Base-by-base conservation (phyloP, 1,139 yeast genomes). In the Debaryomycetaceae sp. region DNA sequence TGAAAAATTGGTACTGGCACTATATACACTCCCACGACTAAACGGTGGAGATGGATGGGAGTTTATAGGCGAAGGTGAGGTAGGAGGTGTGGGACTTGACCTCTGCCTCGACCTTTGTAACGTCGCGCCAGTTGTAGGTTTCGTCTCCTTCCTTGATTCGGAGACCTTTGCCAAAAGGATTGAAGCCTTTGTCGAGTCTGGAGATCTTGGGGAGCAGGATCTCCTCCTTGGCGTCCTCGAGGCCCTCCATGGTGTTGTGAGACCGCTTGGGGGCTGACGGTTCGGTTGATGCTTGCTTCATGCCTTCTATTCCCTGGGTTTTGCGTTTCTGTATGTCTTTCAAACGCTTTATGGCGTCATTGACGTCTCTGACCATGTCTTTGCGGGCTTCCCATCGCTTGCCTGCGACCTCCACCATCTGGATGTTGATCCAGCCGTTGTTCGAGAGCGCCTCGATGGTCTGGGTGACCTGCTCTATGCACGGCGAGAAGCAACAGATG, bases 401-500 rank as follows among this genome's bases (percentile, higher is more conserved):
- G 2, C 93, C 88, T 35, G 87, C 84, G 38, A 91, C 84, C 61
- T 93, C 99, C 6, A 91, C 96, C 91, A 90, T 87, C 63, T 95
- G 97, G 33, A 95, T 83, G 36, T 81, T 78, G n/a, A 79, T 76
- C 96, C 97, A 95, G 1, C 96, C 97, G 42, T 82, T 66, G 34
- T 72, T 77, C 52, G 84, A 83, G 48, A 95, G 70, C 0, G 87
- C 84, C 52, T 79, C 84, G 9, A 93, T 82, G 0, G 98, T 87
- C 56, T 87, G 83, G 47, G 84, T 84, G 3, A 95, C 99, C 68
- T 95, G 99, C 65, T 95, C 99, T 44, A 95, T 88, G 65, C 99
- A 95, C 7, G 99, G 99, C 34, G 96, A 87, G 62, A 93, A 93
- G 63, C 98, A 93, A 66, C 99, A 93, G 43, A 93, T 76, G 2